A percentile compares a stretch with the other conserved stretches of the same genome.
Conservation (phyloP, 345 rosid species). For the Aquilaria sinensis region DNA sequence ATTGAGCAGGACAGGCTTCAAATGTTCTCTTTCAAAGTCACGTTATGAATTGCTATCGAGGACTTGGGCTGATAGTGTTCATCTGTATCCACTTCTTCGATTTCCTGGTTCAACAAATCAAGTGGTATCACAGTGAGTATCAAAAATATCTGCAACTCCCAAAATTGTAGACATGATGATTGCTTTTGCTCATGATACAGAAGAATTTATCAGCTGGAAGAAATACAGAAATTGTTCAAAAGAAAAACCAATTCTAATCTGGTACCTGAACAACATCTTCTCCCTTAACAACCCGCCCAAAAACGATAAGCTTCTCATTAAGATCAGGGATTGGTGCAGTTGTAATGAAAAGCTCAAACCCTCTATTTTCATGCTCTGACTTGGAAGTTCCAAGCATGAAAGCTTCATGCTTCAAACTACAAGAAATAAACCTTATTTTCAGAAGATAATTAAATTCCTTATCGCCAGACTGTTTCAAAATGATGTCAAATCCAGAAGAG, state of each 20-base stretch:
- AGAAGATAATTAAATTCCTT: not conserved
- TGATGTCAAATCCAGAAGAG: not conserved
- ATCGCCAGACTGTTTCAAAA: not conserved
- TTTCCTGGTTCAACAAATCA: constrained; percentile 49
- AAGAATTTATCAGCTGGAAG: not conserved
- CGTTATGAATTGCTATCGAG: constrained; percentile 41
- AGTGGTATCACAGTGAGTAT: constrained; percentile 8
- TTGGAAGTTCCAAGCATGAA: constrained; percentile 79
- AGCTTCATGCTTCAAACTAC: constrained; percentile 76
- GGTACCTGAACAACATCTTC: constrained; percentile 85
- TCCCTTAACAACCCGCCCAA: constrained; percentile 76
- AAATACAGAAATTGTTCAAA: not conserved
- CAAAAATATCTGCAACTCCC: not conserved
- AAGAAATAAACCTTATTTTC: too few relatives aligned
- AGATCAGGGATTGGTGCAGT: constrained; percentile 88
- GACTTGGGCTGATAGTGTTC: constrained; percentile 83
- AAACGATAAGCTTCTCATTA: constrained; percentile 60
- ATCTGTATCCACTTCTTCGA: constrained; percentile 95
- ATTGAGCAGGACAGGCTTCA: constrained; percentile 19
- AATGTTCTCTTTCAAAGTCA: constrained; percentile 48
- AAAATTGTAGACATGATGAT: too few relatives aligned
- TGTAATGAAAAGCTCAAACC: constrained; percentile 65
- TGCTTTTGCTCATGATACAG: too few relatives aligned
- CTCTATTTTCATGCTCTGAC: constrained; percentile 40
- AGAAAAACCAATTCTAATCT: not conserved